phyloP scores from a whole-genome alignment of 2,329 filamentous ascomycete genomes.

The Beauveria sp. region DNA sequence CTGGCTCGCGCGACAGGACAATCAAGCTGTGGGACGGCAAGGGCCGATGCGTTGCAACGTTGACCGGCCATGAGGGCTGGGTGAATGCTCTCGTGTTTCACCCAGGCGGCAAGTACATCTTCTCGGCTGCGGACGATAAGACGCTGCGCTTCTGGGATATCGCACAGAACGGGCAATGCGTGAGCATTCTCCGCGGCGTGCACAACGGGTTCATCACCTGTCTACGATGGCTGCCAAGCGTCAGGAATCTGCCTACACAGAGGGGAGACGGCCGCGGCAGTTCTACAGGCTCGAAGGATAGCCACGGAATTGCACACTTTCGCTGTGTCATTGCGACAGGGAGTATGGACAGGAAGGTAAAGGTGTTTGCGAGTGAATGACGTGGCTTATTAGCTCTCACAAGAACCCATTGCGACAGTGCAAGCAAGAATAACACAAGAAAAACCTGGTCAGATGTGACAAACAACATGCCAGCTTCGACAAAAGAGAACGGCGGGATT shows the following conservation, averaged over 20 bases:
- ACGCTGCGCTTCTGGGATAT: conserved; percentile 91
- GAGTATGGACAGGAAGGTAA: conserved; percentile 70
- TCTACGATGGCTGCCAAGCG: conserved; percentile 75
- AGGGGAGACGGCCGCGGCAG: conserved; percentile 27
- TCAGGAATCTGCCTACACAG: neutral
- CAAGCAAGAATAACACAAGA: too few relatives aligned
- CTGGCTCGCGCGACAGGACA: conserved; percentile 80
- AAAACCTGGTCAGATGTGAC: too few relatives aligned
- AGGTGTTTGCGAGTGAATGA: conserved; percentile 35
- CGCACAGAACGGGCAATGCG: conserved; percentile 79
- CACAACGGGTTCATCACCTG: conserved; percentile 83
- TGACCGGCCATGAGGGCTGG: conserved; percentile 92
- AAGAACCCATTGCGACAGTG: too few relatives aligned
- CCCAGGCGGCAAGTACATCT: conserved; percentile 81
- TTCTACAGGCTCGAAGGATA: conserved; percentile 32
- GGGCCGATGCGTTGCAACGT: conserved; percentile 75
- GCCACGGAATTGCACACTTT: conserved; percentile 50
- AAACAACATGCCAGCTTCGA: too few relatives aligned
- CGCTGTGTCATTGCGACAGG: conserved; percentile 79
- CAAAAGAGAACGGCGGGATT: too few relatives aligned
- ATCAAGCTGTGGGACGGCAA: conserved; percentile 84
- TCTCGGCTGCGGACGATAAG: conserved; percentile 84
- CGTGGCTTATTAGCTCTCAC: too few relatives aligned
- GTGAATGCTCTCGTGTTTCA: conserved; percentile 81
- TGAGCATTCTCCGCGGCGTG: conserved; percentile 68